phyloP scores from a whole-genome alignment of 2,329 filamentous ascomycete genomes.

The Colletotrichum cordylinicola region DNA sequence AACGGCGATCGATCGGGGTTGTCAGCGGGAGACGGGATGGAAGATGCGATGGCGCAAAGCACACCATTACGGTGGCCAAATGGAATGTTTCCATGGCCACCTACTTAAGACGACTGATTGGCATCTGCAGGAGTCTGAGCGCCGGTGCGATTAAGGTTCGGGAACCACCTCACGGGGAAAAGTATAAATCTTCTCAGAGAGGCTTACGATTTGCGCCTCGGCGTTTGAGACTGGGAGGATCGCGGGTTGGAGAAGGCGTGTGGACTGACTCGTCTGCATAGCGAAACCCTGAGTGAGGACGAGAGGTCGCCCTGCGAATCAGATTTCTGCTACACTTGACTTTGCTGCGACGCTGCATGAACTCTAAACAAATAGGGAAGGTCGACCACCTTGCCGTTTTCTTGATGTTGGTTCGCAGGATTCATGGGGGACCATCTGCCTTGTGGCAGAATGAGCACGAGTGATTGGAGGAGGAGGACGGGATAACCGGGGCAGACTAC shows the following conservation, averaged over 20 bases:
- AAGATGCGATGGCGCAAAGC: not conserved
- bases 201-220: not conserved
- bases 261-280: constrained; percentile 5
- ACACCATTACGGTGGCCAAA: not conserved
- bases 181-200: not conserved
- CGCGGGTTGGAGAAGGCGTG: not conserved
- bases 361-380: not conserved
- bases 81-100: not conserved
- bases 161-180: not conserved
- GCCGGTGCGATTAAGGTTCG: not conserved
- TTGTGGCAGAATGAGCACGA: not conserved
- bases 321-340: not conserved
- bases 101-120: not conserved
- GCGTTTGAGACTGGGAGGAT: not conserved
- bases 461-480: not conserved
- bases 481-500: not conserved
- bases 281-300: not conserved
- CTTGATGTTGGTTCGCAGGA: not conserved
- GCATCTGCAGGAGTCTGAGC: not conserved
- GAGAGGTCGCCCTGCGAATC: not conserved
- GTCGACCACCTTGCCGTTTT: not conserved
- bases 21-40: not conserved
- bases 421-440: not conserved
- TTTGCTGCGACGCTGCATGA: not conserved
- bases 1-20: not conserved